A percentile compares a stretch with the other conserved stretches of the same genome.
Conservation (phyloP, 495 filamentous ascomycete species). For the Astrothelium macrocarpum region DNA sequence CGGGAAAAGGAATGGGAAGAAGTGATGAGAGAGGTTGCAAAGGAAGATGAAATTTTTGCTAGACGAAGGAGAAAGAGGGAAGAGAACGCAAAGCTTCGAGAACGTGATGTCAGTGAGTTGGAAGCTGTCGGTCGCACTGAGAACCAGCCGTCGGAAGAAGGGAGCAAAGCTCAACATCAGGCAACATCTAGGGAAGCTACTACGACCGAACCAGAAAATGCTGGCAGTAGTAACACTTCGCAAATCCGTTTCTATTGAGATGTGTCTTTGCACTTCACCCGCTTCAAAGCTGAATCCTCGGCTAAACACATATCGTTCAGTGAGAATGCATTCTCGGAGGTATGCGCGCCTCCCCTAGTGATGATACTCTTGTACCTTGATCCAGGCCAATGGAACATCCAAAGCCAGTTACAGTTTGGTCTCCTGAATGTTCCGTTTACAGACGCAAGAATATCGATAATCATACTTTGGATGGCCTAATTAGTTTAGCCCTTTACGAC, state of each 20-base stretch:
- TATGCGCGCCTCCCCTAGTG: too few relatives aligned
- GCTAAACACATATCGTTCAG: too few relatives aligned
- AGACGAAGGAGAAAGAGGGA: constrained; percentile 31
- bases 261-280: too few relatives aligned
- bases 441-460: too few relatives aligned
- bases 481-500: too few relatives aligned
- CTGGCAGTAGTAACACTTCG: background rate
- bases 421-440: too few relatives aligned
- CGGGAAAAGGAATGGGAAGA: constrained; percentile 85
- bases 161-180: background rate
- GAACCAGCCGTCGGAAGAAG: background rate
- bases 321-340: too few relatives aligned
- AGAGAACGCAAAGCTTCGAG: constrained; percentile 7
- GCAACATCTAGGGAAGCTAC: background rate
- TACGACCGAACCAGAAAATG: background rate
- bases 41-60: constrained; percentile 59
- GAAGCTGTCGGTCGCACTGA: background rate
- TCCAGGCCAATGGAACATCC: too few relatives aligned
- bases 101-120: background rate
- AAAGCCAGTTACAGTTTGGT: too few relatives aligned
- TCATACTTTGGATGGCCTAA: too few relatives aligned
- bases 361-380: too few relatives aligned
- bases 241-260: background rate
- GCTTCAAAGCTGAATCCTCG: too few relatives aligned
- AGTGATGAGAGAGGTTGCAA: constrained; percentile 75